phyloP scores from a whole-genome alignment of 1,139 yeast genomes.

The Komagataea norvegica region DNA sequence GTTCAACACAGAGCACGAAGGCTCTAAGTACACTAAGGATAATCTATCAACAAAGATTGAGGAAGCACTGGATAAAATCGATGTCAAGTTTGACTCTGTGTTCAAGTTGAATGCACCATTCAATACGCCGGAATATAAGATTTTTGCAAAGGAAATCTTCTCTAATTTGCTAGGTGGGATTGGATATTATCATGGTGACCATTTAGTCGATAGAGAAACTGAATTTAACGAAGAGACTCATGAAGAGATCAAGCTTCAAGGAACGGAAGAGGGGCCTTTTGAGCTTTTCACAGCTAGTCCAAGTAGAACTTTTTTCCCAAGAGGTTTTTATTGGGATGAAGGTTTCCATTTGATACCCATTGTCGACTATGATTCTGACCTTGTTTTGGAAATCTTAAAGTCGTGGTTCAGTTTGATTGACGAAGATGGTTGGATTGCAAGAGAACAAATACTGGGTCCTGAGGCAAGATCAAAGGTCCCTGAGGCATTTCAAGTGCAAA shows the following conservation, averaged over 20 bases:
- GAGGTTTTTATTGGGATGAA: conserved; percentile 99
- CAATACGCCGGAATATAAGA: conserved; percentile 38
- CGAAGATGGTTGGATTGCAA: conserved; percentile 95
- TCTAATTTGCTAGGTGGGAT: conserved; percentile 88
- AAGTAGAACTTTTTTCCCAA: conserved; percentile 88
- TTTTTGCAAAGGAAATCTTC: conserved; percentile 71
- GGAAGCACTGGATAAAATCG: conserved; percentile 39
- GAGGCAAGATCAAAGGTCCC: conserved; percentile 92
- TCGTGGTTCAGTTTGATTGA: conserved; percentile 90
- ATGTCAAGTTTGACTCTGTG: conserved; percentile 48
- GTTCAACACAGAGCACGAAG: conserved; percentile 46
- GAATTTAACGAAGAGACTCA: conserved; percentile 62
- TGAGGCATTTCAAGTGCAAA: conserved; percentile 75
- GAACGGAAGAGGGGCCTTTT: conserved; percentile 58
- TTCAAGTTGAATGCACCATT: conserved; percentile 59
- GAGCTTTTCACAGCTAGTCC: conserved; percentile 84
- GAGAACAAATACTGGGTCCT: conserved; percentile 90
- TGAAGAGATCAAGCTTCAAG: conserved; percentile 46
- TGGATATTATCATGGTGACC: conserved; percentile 86
- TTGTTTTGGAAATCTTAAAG: conserved; percentile 72
- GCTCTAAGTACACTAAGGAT: conserved; percentile 39
- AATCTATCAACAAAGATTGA: conserved; percentile 39
- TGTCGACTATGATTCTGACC: conserved; percentile 76
- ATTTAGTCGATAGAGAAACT: conserved; percentile 71
- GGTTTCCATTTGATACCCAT: conserved; percentile 90